Evolutionary conservation across 1,284 basidiomycete genomes (phyloP), one percentile per base, ranked within the genome.

Genomic region (Phylloboletellus chloephorus): DNA sequence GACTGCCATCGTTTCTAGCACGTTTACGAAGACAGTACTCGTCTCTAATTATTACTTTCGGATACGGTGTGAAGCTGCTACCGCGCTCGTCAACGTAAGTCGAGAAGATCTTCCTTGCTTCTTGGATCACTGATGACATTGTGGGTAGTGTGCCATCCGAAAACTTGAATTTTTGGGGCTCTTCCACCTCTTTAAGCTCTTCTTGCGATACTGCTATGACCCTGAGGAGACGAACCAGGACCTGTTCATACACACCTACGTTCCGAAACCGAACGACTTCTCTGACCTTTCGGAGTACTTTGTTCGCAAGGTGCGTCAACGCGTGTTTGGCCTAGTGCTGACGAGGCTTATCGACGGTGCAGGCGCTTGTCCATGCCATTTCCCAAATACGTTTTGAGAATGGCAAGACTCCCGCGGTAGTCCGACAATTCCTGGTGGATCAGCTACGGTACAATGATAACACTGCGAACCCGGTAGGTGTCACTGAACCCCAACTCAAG

Each of bases 31-130:
- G 65, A 93, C 92, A 0, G 86, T 96, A 4, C 74, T 98, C 19
- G 94, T 98, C 16, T 82, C 87, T 26, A 97, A 97, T 60, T 98
- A 98, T 67, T 98, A 89, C 65, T 96, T 88, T 63, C 85, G 94
- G n/a, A 88, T 98, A 41, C 86, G 96, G 8, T 93, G 90, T 64
- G 96, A 98, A 65, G 96, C 96, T 1, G 91, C 89, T 4, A 66
- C 82, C 31, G 90, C 91, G 1, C 74, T 98, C 23, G 82, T 93
- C 35, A 75, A 75, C 26, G 92, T 95, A 60, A 60, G 88, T 72
- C 20, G 13, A 34, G n/a, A 25, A 31, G 34, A 24, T 17, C 39
- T 47, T 36, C 7, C 33, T 22, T 41, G 25, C 12, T 45, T 31
- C 37, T 11, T 20, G 30, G 31, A 43, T 39, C 16, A 24, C 37